Evolutionary conservation across 352 stramenopile species (phyloP).

Genomic region (Poterioochromonas sp.): DNA sequence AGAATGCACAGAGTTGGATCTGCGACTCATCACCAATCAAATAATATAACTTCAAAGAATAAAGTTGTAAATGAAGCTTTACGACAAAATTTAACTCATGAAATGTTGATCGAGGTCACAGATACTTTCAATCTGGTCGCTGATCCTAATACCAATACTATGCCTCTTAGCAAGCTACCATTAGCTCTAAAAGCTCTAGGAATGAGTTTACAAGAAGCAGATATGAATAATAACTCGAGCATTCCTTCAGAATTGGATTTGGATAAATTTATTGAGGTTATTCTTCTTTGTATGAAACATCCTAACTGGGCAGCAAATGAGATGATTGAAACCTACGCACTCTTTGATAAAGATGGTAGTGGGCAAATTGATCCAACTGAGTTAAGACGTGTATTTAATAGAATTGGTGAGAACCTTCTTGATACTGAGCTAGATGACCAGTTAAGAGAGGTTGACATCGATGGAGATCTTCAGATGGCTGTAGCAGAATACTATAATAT

Average conservation of each 20-base stretch:
- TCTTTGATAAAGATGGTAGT: slow-evolving; percentile 1
- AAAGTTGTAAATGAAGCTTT: background rate
- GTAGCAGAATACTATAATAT: slow-evolving; percentile 23
- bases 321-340: background rate
- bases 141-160: background rate
- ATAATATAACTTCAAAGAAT: too few relatives aligned
- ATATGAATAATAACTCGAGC: background rate
- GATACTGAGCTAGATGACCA: slow-evolving; percentile 12
- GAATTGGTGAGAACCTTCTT: background rate
- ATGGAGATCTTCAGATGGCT: slow-evolving; percentile 27
- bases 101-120: background rate
- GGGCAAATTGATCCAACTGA: background rate
- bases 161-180: background rate
- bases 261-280: background rate
- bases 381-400: background rate
- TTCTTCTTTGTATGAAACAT: background rate
- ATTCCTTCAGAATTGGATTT: too few relatives aligned
- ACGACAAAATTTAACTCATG: slow-evolving; percentile 4
- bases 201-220: background rate
- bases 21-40: too few relatives aligned
- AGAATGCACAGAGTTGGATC: too few relatives aligned
- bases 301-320: slow-evolving; percentile 7
- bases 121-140: background rate
- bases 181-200: slow-evolving; percentile 13
- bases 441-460: slow-evolving; percentile 16